A percentile compares a stretch with the other conserved stretches of the same genome.
phyloP scores from a whole-genome alignment of 495 filamentous ascomycete genomes.

The Delitschia confertaspora region DNA sequence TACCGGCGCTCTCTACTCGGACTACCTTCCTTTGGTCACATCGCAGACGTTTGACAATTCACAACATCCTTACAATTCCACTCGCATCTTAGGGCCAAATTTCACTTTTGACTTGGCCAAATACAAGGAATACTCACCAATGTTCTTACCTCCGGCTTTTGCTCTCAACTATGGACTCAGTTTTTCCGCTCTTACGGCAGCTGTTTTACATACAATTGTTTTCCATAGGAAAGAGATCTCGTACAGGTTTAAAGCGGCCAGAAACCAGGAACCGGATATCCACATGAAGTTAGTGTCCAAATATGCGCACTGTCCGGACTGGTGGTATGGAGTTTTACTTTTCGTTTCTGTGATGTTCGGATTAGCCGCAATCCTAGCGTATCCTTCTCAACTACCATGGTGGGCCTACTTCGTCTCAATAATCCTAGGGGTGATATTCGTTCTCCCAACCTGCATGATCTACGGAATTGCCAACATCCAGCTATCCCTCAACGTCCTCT shows the following conservation, averaged over 20 bases:
- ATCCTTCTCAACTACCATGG: constrained; percentile 41
- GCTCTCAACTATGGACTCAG: constrained; percentile 69
- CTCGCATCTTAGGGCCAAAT: constrained; percentile 58
- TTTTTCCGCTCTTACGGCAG: constrained; percentile 64
- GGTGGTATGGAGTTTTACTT: constrained; percentile 51
- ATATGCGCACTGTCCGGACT: constrained; percentile 50
- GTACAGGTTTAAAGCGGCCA: constrained; percentile 43
- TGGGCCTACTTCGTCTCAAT: constrained; percentile 30
- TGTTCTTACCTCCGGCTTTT: constrained; percentile 73
- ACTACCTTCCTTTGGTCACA: constrained; percentile 22
- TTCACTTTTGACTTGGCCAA: constrained; percentile 60
- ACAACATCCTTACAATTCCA: constrained; percentile 65
- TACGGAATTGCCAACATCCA: constrained; percentile 29
- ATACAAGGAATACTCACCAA: constrained; percentile 65
- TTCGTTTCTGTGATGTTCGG: constrained; percentile 44
- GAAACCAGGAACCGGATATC: constrained; percentile 55
- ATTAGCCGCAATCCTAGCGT: constrained; percentile 45
- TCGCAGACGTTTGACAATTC: constrained; percentile 50
- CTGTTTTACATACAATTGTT: constrained; percentile 59
- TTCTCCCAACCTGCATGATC: constrained; percentile 30
- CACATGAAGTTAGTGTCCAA: constrained; percentile 55
- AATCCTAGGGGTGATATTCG: constrained; percentile 14
- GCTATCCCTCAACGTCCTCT: constrained; percentile 37
- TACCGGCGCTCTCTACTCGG: constrained; percentile 11
- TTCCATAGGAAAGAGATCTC: constrained; percentile 66